These are phyloP conservation scores for Kluyveromyces dobzhanskii DNA, from an alignment of 805 yeast genomes.

Conservation along the genomic window DNA sequence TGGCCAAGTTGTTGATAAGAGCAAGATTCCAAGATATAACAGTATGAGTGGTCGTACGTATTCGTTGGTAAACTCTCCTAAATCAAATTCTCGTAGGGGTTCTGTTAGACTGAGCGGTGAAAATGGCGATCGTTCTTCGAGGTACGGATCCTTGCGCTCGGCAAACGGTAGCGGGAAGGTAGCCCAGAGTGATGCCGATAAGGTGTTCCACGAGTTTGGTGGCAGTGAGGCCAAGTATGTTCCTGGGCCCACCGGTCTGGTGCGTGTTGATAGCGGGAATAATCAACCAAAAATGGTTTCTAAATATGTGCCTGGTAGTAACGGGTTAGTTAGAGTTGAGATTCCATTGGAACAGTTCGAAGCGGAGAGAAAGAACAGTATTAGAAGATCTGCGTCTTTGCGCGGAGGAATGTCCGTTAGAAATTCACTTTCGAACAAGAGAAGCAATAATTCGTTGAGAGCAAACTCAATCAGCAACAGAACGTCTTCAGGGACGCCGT, in stretches of 20 bases:
- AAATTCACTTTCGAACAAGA: conserved; percentile 1
- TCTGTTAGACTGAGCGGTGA: conserved; percentile 1
- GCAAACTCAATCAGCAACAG: background rate
- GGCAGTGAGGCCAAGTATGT: conserved; percentile 24
- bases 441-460: conserved; percentile 8
- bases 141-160: conserved; percentile 2
- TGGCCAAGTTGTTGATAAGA: conserved; percentile 21
- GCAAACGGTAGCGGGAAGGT: conserved; percentile 10
- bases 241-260: conserved; percentile 21
- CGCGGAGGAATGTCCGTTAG: conserved; percentile 6
- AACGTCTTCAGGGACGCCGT: background rate
- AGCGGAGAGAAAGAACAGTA: conserved; percentile 11
- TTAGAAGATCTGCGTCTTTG: conserved; percentile 12
- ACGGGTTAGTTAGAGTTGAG: conserved; percentile 61
- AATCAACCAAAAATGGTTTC: conserved; percentile 40
- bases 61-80: conserved; percentile 5
- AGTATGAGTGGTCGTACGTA: conserved; percentile 8
- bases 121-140: background rate
- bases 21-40: conserved; percentile 19
- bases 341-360: conserved; percentile 42
- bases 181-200: conserved; percentile 25
- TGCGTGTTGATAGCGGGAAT: conserved; percentile 6
- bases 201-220: conserved; percentile 28
- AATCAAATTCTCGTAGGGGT: conserved; percentile 5
- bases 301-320: conserved; percentile 65